Base-by-base conservation (phyloP, 83 land plant genomes). In the Isoetes engelmannii region DNA sequence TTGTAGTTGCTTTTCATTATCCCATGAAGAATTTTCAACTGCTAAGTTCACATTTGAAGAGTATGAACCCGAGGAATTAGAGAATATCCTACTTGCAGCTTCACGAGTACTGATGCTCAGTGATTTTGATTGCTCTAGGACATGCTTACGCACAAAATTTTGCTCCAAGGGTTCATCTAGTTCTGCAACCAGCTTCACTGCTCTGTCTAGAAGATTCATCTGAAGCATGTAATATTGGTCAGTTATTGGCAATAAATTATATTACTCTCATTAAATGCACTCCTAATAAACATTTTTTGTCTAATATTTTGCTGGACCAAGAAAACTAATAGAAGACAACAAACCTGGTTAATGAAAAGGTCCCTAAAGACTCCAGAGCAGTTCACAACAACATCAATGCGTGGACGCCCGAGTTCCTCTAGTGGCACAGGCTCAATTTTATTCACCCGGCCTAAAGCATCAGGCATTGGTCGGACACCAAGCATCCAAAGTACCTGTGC, bases 321-420 rank as follows among this genome's bases (percentile, higher is more conserved):
- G 17, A 12, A 3, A 51, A 51, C 15, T 12, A 51, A 51, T 28
- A 41, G 50, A 19, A 63, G 44, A 74, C 5, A 37, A 48, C 42
- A 50, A 66, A 95, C 99, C 97, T 96, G 99, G 66, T 96, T 96
- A 69, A 96, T 96, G 84, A 96, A 96, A 46, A 96, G 80, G 69
- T 96, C 99, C 63, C 99, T 77, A 85, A 96, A 96, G 42, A 96
- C 99, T 45, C 99, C 99, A 4, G 99, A 96, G 78, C 99, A 96
- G 66, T 96, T 96, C 21, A 96, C 99, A 66, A 96, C 99, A 57
- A 96, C 99, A 76, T 96, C 99, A 47, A 96, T 73, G 64, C 99
- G 84, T 9, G 99, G 99, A 66, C 99, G 77, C 9, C 94, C 94
- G 51, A 96, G 97, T 75, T 96, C 94, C 72, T 96, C 99, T 28